Evolutionary conservation across 306 rosid genomes (phyloP), one percentile per base, ranked within the genome.

Genomic region (Fagus crenata): DNA sequence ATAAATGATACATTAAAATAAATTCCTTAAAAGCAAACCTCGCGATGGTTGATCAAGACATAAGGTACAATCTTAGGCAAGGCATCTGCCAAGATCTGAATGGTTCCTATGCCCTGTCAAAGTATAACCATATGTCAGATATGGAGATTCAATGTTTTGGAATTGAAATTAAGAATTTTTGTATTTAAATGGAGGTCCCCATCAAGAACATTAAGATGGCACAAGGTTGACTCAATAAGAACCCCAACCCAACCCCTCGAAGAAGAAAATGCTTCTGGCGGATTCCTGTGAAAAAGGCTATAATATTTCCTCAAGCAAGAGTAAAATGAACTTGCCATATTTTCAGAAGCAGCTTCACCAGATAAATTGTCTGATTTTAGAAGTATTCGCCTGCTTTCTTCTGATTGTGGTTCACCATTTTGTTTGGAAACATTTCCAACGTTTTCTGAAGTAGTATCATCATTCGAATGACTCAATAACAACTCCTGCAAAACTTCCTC

Each of bases 1-100:
- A 18, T 41, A 28, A 18, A 15, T 43, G 22, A 37, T n/a, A 55
- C 1, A 3, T 6, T 49, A 43, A 18, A 37, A 80, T 32, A 31
- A 41, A 42, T 51, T 43, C 41, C 46, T 13, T 31, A 81, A 18
- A 78, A 73, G 41, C 83, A 72, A 80, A 95, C 97, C 99, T 95
- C 99, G 1, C 99, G 97, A 83, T 95, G 99, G 81, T 95, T 95
- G 88, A 95, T 95, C 87, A 95, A 80, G 80, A 95, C 99, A 77
- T 90, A 95, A 46, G 99, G 99, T 83, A 95, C 99, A 75, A 95
- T 95, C 86, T 95, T 95, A 17, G 99, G 99, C 84, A 95, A 86
- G 81, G 97, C 91, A 63, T 91, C 97, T 67, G 99, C 96, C 78
- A 95, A 91, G 83, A 92, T 86, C 88, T 92, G 99, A 83, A 95